These are phyloP conservation scores for Clathrospora elynae DNA, from an alignment of 2,329 filamentous ascomycete genomes.

Conservation along the genomic window DNA sequence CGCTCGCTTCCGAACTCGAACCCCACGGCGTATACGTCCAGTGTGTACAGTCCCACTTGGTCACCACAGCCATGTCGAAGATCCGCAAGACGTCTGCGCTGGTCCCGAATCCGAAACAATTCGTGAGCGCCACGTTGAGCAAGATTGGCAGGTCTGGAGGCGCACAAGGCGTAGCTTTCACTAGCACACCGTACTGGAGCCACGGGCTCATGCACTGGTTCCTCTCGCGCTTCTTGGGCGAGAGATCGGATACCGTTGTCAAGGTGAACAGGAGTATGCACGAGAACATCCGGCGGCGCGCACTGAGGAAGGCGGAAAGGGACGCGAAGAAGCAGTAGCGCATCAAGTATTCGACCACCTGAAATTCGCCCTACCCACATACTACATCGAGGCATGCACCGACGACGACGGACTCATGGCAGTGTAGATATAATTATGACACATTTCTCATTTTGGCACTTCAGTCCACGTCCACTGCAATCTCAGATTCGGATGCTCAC, in stretches of 20 bases:
- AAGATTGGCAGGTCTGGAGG: conserved; percentile 81
- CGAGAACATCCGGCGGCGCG: conserved; percentile 77
- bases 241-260: conserved; percentile 63
- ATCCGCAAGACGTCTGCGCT: conserved; percentile 76
- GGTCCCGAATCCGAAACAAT: conserved; percentile 80
- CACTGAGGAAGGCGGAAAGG: conserved; percentile 80
- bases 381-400: neutral
- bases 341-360: neutral
- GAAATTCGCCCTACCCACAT: neutral
- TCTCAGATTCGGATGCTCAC: conserved; percentile 18
- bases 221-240: conserved; percentile 65
- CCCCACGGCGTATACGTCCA: conserved; percentile 85
- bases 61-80: conserved; percentile 97
- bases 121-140: conserved; percentile 76
- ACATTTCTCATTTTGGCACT: conserved; percentile 3
- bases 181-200: conserved; percentile 90
- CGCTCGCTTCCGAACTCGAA: conserved; percentile 81
- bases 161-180: conserved; percentile 78
- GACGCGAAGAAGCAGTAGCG: conserved; percentile 70
- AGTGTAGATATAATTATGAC: neutral
- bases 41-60: conserved; percentile 87
- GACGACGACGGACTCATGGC: too few relatives aligned
- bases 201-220: conserved; percentile 89
- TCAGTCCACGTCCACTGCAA: conserved; percentile 25
- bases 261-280: conserved; percentile 74